Percentiles rank a stretch among this genome's conserved stretches.
These are phyloP conservation scores for Cercospora canescens DNA, from an alignment of 2,329 filamentous ascomycete species.

Conservation along the genomic window DNA sequence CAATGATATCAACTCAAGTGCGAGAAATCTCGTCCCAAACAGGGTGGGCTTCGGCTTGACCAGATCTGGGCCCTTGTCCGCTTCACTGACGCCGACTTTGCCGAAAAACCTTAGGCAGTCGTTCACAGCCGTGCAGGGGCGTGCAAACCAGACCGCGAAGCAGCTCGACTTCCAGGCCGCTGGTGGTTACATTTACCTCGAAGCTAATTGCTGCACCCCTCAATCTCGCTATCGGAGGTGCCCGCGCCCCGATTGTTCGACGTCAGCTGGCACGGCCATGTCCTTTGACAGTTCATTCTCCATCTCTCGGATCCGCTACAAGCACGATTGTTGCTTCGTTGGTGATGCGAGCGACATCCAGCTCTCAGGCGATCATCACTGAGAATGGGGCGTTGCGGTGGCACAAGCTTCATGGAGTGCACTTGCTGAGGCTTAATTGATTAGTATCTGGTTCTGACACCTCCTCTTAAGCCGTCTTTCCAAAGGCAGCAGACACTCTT, in stretches of 20 bases:
- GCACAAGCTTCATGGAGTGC: not conserved
- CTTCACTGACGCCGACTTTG: not conserved
- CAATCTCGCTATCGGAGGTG: not conserved
- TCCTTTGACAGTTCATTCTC: not conserved
- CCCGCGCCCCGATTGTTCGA: not conserved
- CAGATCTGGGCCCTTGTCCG: not conserved
- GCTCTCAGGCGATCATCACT: not conserved
- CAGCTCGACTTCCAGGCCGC: not conserved
- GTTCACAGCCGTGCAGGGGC: not conserved
- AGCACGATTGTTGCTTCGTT: no score
- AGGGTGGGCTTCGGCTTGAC: not conserved
- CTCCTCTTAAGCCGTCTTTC: slow-evolving; percentile 53
- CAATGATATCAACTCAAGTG: not conserved
- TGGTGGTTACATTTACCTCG: not conserved
- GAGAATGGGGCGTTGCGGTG: not conserved
- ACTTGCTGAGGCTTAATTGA: not conserved
- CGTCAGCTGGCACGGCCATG: not conserved
- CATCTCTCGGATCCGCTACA: no score
- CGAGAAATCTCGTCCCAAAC: not conserved
- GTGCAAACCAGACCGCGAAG: not conserved
- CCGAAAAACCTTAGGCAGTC: not conserved
- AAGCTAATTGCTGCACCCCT: not conserved
- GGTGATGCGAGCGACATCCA: not conserved
- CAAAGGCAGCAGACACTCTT: slow-evolving; percentile 83
- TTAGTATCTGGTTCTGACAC: slow-evolving; percentile 35